Conservation (phyloP, 176 grass and related monocot genomes). For the Carex pumila region DNA sequence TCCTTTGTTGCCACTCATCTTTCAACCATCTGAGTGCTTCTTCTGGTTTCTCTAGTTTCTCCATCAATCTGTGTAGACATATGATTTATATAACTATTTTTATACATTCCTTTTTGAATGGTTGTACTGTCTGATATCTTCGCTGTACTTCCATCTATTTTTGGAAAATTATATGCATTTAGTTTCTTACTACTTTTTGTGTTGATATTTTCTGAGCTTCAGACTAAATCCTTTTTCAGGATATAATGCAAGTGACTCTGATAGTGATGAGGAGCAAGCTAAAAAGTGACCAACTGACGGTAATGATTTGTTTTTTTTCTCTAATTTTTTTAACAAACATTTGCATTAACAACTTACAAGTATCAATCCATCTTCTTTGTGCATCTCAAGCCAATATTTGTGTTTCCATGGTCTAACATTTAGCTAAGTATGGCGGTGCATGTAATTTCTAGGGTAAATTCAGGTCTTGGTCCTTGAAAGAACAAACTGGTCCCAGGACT, state of each 20-base stretch:
- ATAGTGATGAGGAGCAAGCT: conserved; percentile 61
- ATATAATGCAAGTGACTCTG: conserved; percentile 98
- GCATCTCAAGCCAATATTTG: background rate
- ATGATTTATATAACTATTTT: background rate
- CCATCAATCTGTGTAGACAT: background rate
- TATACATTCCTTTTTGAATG: background rate
- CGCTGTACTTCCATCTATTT: background rate
- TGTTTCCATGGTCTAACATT: background rate
- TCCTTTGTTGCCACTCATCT: background rate
- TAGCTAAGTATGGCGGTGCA: background rate
- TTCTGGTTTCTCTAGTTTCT: background rate
- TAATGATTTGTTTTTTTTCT: background rate
- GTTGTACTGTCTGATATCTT: background rate
- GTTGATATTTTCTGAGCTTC: background rate
- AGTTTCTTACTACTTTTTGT: background rate
- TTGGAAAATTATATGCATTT: background rate
- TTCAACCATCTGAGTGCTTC: background rate
- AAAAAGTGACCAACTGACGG: conserved; percentile 35
- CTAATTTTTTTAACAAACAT: background rate
- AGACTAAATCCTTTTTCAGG: conserved; percentile 38
- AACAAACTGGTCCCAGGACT: background rate
- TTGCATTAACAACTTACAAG: background rate
- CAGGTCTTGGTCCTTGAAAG: background rate
- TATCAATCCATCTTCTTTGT: background rate
- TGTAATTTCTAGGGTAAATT: background rate